phyloP scores from a whole-genome alignment of 2,329 filamentous ascomycete species.

The Blastomyces emzantsi region DNA sequence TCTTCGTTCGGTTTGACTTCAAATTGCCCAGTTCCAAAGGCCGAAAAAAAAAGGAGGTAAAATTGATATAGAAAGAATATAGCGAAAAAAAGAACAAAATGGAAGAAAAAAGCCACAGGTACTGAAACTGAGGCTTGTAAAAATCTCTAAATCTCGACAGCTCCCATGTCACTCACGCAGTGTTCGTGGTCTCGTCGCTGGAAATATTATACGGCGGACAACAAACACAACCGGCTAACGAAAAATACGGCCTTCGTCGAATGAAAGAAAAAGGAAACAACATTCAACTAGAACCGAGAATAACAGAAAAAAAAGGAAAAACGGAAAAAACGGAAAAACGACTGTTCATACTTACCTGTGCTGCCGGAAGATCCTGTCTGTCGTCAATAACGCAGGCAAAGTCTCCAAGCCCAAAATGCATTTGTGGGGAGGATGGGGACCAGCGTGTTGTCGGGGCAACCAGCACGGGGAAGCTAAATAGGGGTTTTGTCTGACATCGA shows the following conservation, averaged over 20 bases:
- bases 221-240: not conserved
- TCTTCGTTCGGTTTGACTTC: not conserved
- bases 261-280: not conserved
- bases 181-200: not conserved
- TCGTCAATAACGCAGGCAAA: not conserved
- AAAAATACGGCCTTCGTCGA: not conserved
- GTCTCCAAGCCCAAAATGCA: not conserved
- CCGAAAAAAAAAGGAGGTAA: not conserved
- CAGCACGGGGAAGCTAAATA: not conserved
- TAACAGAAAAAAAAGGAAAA: not conserved
- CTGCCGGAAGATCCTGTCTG: not conserved
- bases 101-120: not conserved
- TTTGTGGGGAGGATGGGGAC: not conserved
- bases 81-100: not conserved
- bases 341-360: conserved; percentile 1
- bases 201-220: not conserved
- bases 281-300: not conserved
- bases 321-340: not conserved
- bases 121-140: not conserved
- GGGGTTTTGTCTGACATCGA: not conserved
- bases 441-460: conserved; percentile 8
- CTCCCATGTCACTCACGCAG: not conserved
- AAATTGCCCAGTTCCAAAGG: not conserved
- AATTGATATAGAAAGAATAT: not conserved
- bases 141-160: not conserved